phyloP scores from a whole-genome alignment of 148 eudicot species.

The Agrostemma githago region DNA sequence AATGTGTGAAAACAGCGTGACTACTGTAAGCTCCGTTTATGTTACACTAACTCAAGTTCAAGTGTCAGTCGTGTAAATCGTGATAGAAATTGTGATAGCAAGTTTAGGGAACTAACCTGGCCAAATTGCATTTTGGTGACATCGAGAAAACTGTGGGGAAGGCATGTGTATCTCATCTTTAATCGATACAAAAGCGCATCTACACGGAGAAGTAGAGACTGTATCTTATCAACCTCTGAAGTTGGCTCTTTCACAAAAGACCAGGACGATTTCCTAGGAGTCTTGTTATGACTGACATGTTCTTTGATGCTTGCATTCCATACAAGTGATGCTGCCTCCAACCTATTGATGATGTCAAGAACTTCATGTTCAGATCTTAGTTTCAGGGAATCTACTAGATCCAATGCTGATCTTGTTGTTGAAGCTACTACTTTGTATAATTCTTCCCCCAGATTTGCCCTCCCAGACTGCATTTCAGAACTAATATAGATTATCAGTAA shows the following conservation, averaged over 20 bases:
- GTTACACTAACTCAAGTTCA: too few species aligned
- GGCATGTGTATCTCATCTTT: conserved; percentile 62
- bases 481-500: background rate
- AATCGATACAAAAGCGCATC: conserved; percentile 57
- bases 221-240: conserved; percentile 53
- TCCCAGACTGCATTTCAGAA: conserved; percentile 58
- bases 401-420: conserved; percentile 44
- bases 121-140: conserved; percentile 68
- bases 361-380: conserved; percentile 60
- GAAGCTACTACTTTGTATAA: conserved; percentile 49
- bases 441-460: conserved; percentile 70
- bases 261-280: conserved; percentile 63
- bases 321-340: conserved; percentile 73
- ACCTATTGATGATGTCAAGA: conserved; percentile 66
- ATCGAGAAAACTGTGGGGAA: conserved; percentile 81
- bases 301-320: conserved; percentile 66
- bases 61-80: too few species aligned
- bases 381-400: conserved; percentile 47
- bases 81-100: background rate
- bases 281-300: conserved; percentile 31
- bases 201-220: conserved; percentile 39
- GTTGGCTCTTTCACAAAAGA: conserved; percentile 51
- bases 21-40: background rate
- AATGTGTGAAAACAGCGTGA: background rate
- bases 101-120: conserved; percentile 47